A percentile compares a stretch with the other conserved stretches of the same genome.
Conservation (phyloP, 441 rosid genomes). For the Erodium texanum region DNA sequence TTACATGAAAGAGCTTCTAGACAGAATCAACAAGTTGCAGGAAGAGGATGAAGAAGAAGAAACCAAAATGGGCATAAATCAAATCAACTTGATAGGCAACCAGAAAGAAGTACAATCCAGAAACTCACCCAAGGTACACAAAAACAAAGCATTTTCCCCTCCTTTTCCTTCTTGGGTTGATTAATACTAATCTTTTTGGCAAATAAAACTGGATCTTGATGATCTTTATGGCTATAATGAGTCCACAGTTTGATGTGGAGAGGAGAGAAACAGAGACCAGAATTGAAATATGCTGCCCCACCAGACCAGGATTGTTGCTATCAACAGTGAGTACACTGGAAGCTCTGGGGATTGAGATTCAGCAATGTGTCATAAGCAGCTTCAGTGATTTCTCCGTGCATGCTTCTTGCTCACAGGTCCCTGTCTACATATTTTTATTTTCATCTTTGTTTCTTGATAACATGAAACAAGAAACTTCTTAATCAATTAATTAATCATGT, state of each 20-base stretch:
- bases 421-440: background rate
- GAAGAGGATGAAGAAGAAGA: constrained; percentile 43
- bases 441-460: background rate
- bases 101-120: constrained; percentile 47
- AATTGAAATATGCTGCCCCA: constrained; percentile 68
- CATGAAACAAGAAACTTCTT: too few species aligned
- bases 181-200: background rate
- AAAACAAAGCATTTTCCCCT: too few species aligned
- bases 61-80: constrained; percentile 20
- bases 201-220: background rate
- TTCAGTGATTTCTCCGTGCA: constrained; percentile 88
- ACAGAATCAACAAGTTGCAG: constrained; percentile 62
- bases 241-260: constrained; percentile 63
- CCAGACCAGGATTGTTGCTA: constrained; percentile 66
- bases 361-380: constrained; percentile 86
- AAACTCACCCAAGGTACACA: constrained; percentile 77
- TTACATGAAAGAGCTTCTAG: constrained; percentile 52
- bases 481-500: background rate
- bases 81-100: constrained; percentile 29
- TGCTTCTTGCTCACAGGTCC: constrained; percentile 86
- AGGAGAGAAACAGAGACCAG: constrained; percentile 46
- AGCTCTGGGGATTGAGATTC: constrained; percentile 78
- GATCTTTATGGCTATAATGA: background rate
- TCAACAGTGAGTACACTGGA: constrained; percentile 78
- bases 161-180: background rate